Conservation (phyloP, 1,284 basidiomycete species). For the Ceratobasidium sp. region DNA sequence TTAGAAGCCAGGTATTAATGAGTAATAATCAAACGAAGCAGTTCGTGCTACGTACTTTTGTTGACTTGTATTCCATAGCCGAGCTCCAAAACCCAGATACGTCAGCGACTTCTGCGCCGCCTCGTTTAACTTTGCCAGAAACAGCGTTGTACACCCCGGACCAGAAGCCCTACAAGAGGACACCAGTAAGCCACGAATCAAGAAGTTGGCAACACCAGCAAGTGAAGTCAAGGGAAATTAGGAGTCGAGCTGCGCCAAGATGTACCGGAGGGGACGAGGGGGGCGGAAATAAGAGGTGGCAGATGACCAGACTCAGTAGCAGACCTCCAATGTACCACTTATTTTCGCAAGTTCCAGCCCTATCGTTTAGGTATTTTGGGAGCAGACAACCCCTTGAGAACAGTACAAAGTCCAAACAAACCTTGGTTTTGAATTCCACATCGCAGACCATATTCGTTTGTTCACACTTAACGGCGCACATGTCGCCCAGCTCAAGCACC, state of each 20-base stretch:
- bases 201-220: background rate
- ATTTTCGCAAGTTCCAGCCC: too few species aligned
- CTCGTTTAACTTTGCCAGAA: slow-evolving; percentile 80
- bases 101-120: slow-evolving; percentile 84
- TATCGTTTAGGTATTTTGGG: background rate
- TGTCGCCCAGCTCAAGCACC: slow-evolving; percentile 96
- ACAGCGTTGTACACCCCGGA: slow-evolving; percentile 97
- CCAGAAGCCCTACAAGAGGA: slow-evolving; percentile 86
- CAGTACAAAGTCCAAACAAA: slow-evolving; percentile 54
- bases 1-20: too few species aligned
- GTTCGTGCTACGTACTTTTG: slow-evolving; percentile 68
- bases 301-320: too few species aligned
- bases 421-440: slow-evolving; percentile 98
- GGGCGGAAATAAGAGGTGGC: background rate
- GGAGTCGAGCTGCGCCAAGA: background rate
- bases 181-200: background rate
- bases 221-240: background rate
- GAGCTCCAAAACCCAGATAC: slow-evolving; percentile 93
- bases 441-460: slow-evolving; percentile 83
- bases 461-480: slow-evolving; percentile 88
- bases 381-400: background rate
- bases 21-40: too few species aligned
- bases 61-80: slow-evolving; percentile 87
- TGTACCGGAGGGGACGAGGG: background rate
- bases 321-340: too few species aligned